Evolutionary conservation across 192 early-diverging fungal genomes (phyloP), one percentile per base, ranked within the genome.

Genomic region (Diversispora eburnea): DNA sequence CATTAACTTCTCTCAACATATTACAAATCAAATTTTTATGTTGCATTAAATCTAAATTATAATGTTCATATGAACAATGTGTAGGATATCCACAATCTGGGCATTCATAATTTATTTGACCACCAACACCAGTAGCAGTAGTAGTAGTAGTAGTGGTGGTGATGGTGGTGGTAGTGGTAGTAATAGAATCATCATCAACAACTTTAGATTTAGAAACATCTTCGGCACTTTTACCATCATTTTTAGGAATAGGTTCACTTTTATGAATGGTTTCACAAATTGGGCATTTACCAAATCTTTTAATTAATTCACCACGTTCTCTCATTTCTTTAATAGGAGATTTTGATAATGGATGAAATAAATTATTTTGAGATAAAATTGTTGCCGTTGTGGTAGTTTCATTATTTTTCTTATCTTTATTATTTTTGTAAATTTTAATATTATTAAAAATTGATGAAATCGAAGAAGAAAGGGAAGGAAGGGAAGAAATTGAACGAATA

Each of bases 81-180:
- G 90, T 93, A 56, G 91, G 91, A 70, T 89, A 91, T 48, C 91
- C 91, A 77, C 91, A 93, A 68, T 87, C 84, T 15, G 90, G 89
- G 74, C 91, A 93, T 75, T 91, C 90, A 58, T 83, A 91, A 43
- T 62, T 67, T 13, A 90, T 88, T 49, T 78, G 78, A 15, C 79
- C 79, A 63, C 81, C 85, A 49, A 80, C 79, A 22, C 75, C 25
- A 2, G 25, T 1, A 33, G 25, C 2, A 33, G 25, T 33, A 33
- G 25, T 33, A 33, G 25, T 33, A 2, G 25, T 33, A n/a, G n/a
- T n/a, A n/a, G n/a, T n/a, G n/a, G n/a, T n/a, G n/a, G n/a, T n/a
- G n/a, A n/a, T n/a, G n/a, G n/a, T n/a, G n/a, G 25, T 1, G 2
- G 25, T 33, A 33, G 25, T 33, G 2, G 25, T 33, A 33, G 25